Base-by-base conservation (phyloP, 2,329 filamentous ascomycete genomes). In the Botrytis hyacinthi region DNA sequence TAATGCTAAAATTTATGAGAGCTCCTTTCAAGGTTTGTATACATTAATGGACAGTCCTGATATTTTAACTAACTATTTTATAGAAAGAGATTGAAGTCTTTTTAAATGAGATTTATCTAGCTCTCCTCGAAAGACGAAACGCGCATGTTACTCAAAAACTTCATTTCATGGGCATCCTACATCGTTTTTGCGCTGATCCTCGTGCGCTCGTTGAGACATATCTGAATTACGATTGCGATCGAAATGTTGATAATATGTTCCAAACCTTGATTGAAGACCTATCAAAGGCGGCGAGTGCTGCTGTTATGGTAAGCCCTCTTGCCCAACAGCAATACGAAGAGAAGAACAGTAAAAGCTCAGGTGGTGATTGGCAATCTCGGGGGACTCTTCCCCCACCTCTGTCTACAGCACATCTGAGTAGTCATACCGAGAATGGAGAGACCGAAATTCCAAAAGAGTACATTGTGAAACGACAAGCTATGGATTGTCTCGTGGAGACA, bases 31-130 rank as follows among this genome's bases (percentile, higher is more conserved):
- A 99, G 90, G 92, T 92, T 80, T 74, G 87, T 83, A 54, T 14
- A 2, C 14, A 42, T 26, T 20, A 20, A 32, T 67, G 7, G 18
- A 61, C 37, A 61, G 60, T 32, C 4, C 14, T 8, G 61, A 48
- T n/a, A 57, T 9, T 4, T 62, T 22, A 57, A n/a, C 63, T 77
- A 70, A 75, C 63, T 67, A 73, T n/a, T 42, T 59, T 71, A 74
- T 80, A 94, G 90, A 97, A 97, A 88, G 96, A 99, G 81, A 93
- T 99, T 72, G 96, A 98, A 82, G 95, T 99, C 0, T 98, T 99
- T 81, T 84, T 99, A 74, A 98, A 98, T 81, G 96, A 99, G 81
- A 97, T 99, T 44, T 99, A 99, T 80, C 85, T 99, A 8, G 92
- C 95, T 0, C 93, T 98, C 60, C 85, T 99, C 54, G 95, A 97